Evolutionary conservation across 2,329 filamentous ascomycete genomes (phyloP), one percentile per base, ranked within the genome.

Genomic region (Blastomyces emzantsi): DNA sequence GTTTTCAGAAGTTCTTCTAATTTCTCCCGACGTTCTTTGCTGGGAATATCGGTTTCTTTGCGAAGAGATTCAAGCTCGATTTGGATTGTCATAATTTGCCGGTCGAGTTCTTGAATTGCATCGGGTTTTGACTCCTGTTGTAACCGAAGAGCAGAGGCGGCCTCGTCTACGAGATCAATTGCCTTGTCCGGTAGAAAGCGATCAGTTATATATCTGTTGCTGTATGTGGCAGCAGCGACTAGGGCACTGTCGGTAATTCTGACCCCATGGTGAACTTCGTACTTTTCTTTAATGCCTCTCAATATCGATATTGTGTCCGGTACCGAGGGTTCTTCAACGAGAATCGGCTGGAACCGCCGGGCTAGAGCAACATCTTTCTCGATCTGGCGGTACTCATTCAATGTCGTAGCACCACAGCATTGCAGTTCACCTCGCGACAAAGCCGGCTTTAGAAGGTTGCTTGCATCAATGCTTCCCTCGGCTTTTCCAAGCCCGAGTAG

Each of bases 41-140:
- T 96, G 22, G 90, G 87, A 59, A 96, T 82, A 69, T 99, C 94
- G 13, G 87, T 96, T 75, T 99, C 94, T 71, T 97, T 97, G 60
- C 93, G 85, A 52, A 99, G 78, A 66, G 92, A 97, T 73, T 97
- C 94, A 0, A 97, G 82, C 74, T 99, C 93, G 66, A 99, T 97
- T 73, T 97, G 93, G 17, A 97, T 91, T 0, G 93, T 97, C 85
- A 97, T 95, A 65, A 97, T 96, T 71, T 92, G 90, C 66, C 95
- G 90, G 71, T 97, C 93, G 1, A 97, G 84, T 60, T 89, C 86
- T 78, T 95, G 90, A 43, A 99, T 97, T 9, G 93, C 87, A 69
- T 97, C 94, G 0, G 94, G 94, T 70, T 97, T 97, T 70, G 91
- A 96, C 75, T 99, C 94, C 76, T 97, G 94, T 72, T 97, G 93